These are phyloP conservation scores for Phytophthora tubulina DNA, from an alignment of 352 stramenopile species.

Conservation along the genomic window DNA sequence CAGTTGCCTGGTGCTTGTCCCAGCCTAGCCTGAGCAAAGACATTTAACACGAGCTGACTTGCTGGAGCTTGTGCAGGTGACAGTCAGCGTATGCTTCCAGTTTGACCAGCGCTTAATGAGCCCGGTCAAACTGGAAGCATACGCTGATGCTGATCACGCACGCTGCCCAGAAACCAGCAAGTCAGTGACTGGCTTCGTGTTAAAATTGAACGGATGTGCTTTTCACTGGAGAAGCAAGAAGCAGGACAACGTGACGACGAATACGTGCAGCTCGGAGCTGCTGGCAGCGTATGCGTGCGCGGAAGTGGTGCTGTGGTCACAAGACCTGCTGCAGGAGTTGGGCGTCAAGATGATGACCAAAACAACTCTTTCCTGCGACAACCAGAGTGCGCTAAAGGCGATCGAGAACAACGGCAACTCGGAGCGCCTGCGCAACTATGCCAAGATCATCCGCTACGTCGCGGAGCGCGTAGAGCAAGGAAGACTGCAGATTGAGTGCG, in stretches of 20 bases:
- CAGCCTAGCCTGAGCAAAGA: too few relatives aligned
- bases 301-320: conserved; percentile 7
- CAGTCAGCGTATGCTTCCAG: too few relatives aligned
- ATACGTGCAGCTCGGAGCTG: background rate
- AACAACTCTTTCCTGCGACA: conserved; percentile 13
- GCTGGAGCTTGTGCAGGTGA: too few relatives aligned
- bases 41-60: too few relatives aligned
- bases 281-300: conserved; percentile 3
- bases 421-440: conserved; percentile 12
- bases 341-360: conserved; percentile 5
- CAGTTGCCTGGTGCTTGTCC: too few relatives aligned
- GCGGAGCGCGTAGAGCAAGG: background rate
- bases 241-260: background rate
- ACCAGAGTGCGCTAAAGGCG: conserved; percentile 14
- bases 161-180: background rate
- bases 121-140: background rate
- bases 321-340: conserved; percentile 10
- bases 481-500: background rate
- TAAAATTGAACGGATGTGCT: background rate
- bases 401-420: conserved; percentile 24
- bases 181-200: background rate
- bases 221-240: background rate
- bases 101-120: too few relatives aligned
- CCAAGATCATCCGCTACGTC: conserved; percentile 6
- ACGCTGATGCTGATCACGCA: background rate